These are phyloP conservation scores for Fusarium torreyae DNA, from an alignment of 2,329 filamentous ascomycete species.

Conservation along the genomic window DNA sequence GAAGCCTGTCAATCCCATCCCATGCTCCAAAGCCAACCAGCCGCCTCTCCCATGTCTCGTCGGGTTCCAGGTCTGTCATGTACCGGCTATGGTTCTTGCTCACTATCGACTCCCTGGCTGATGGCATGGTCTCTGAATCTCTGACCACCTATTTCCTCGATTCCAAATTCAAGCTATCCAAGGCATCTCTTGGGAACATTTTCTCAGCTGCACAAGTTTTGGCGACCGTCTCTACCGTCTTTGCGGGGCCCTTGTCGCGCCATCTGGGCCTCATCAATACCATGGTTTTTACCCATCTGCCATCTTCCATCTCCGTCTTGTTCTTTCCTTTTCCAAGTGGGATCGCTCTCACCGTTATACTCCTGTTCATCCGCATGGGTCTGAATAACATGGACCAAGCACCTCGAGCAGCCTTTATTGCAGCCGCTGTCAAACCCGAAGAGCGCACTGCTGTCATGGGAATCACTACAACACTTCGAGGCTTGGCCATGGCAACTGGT, in stretches of 20 bases:
- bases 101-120: slow-evolving; percentile 74
- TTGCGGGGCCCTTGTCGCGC: slow-evolving; percentile 70
- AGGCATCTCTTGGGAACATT: slow-evolving; percentile 73
- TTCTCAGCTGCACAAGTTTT: slow-evolving; percentile 69
- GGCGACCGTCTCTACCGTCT: slow-evolving; percentile 67
- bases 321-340: slow-evolving; percentile 70
- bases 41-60: slow-evolving; percentile 69
- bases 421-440: slow-evolving; percentile 74
- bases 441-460: slow-evolving; percentile 81
- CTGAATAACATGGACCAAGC: slow-evolving; percentile 80
- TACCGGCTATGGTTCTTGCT: slow-evolving; percentile 76
- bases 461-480: slow-evolving; percentile 73
- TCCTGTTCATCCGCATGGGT: slow-evolving; percentile 72
- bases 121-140: slow-evolving; percentile 74
- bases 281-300: slow-evolving; percentile 75
- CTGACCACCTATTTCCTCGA: slow-evolving; percentile 73
- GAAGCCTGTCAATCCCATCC: slow-evolving; percentile 13
- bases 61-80: slow-evolving; percentile 70
- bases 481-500: slow-evolving; percentile 69
- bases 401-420: slow-evolving; percentile 76
- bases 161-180: slow-evolving; percentile 67
- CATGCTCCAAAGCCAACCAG: slow-evolving; percentile 45
- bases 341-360: slow-evolving; percentile 66
- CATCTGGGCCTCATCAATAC: slow-evolving; percentile 75
- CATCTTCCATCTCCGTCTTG: slow-evolving; percentile 73